A percentile compares a stretch with the other conserved stretches of the same genome.
Conservation (phyloP, 83 land plant species). For the Thuja plicata region DNA sequence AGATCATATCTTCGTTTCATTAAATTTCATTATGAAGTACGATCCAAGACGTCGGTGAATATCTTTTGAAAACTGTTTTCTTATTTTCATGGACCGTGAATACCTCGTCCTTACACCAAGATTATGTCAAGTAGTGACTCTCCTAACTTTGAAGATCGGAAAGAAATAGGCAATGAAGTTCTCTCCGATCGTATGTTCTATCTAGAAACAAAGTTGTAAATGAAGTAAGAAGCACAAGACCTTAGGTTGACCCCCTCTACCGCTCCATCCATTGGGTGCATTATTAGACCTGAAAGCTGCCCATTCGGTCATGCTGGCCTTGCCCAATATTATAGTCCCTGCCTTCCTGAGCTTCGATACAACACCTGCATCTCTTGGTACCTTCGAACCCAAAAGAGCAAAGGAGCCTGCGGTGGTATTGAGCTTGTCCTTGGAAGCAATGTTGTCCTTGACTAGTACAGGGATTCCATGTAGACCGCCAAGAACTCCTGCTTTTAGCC, state of each 20-base stretch:
- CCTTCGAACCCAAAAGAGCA: slow-evolving; percentile 54
- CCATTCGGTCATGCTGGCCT: slow-evolving; percentile 65
- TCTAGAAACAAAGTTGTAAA: too few species aligned
- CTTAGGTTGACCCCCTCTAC: slow-evolving; percentile 35
- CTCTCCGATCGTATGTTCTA: too few species aligned
- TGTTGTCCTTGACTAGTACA: slow-evolving; percentile 54
- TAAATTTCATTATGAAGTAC: too few species aligned
- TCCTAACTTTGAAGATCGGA: too few species aligned
- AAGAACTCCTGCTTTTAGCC: not conserved
- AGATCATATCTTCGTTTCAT: too few species aligned
- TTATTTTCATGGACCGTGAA: too few species aligned
- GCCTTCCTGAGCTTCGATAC: slow-evolving; percentile 38
- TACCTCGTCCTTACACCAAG: too few species aligned
- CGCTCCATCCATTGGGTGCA: slow-evolving; percentile 27
- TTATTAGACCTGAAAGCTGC: slow-evolving; percentile 21
- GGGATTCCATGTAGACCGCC: slow-evolving; percentile 43
- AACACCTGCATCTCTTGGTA: slow-evolving; percentile 57
- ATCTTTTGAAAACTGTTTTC: too few species aligned
- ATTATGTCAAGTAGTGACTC: too few species aligned
- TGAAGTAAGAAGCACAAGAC: not conserved
- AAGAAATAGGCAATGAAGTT: too few species aligned
- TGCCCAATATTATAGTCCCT: slow-evolving; percentile 67
- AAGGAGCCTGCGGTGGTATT: slow-evolving; percentile 68
- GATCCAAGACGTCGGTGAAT: too few species aligned
- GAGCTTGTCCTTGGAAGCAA: slow-evolving; percentile 45